A percentile compares a stretch with the other conserved stretches of the same genome.
phyloP scores from a whole-genome alignment of 805 yeast species.

The Phaffomyces antillensis region DNA sequence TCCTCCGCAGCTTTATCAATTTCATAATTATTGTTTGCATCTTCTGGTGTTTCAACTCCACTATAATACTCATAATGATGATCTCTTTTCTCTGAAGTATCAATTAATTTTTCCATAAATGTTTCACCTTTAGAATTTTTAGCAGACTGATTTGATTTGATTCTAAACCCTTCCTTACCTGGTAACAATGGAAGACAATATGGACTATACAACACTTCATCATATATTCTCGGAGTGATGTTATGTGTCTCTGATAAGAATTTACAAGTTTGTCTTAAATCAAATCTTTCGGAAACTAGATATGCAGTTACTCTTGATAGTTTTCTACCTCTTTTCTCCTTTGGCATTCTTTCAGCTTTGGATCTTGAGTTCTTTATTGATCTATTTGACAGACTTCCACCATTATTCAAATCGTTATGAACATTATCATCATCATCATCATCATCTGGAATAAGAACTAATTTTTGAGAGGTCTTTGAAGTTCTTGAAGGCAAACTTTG shows the following conservation, averaged over 20 bases:
- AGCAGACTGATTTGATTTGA: slow-evolving; percentile 52
- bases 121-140: slow-evolving; percentile 34
- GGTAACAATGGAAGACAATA: slow-evolving; percentile 82
- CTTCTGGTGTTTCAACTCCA: slow-evolving; percentile 58
- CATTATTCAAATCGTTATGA: slow-evolving; percentile 2
- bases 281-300: slow-evolving; percentile 76
- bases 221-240: slow-evolving; percentile 81
- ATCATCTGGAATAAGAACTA: slow-evolving; percentile 74
- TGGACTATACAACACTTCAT: slow-evolving; percentile 89
- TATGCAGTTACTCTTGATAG: slow-evolving; percentile 88
- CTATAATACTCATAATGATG: slow-evolving; percentile 89
- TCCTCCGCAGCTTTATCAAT: slow-evolving; percentile 25
- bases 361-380: slow-evolving; percentile 12
- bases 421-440: slow-evolving; percentile 15
- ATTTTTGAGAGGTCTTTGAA: slow-evolving; percentile 76
- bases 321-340: slow-evolving; percentile 39
- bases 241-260: slow-evolving; percentile 68
- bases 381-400: not conserved
- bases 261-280: slow-evolving; percentile 52
- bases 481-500: slow-evolving; percentile 65
- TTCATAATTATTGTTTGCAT: slow-evolving; percentile 38
- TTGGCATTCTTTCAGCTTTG: slow-evolving; percentile 50
- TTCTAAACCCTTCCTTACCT: slow-evolving; percentile 71
- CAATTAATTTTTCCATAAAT: slow-evolving; percentile 69
- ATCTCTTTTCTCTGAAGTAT: slow-evolving; percentile 77